phyloP scores from a whole-genome alignment of 148 eudicot genomes.

The Dysphania ambrosioides region DNA sequence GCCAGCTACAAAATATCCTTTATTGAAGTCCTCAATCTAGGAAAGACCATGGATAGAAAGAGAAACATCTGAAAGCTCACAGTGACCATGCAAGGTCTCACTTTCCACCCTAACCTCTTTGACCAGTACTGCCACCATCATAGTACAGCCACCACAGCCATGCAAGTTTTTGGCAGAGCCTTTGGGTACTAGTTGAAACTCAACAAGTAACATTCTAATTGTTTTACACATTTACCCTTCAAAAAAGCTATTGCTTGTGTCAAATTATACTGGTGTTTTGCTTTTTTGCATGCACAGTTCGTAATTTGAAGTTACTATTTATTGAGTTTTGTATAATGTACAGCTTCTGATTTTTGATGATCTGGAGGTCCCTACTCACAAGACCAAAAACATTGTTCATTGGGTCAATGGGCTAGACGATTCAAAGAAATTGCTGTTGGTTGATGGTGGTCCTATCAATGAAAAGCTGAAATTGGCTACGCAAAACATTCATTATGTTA shows the following conservation, averaged over 20 bases:
- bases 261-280: not conserved
- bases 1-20: too few relatives aligned
- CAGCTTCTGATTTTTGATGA: slow-evolving; percentile 84
- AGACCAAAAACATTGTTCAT: slow-evolving; percentile 87
- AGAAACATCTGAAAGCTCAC: not conserved
- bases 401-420: slow-evolving; percentile 65
- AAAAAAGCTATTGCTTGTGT: not conserved
- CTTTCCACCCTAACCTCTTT: not conserved
- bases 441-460: slow-evolving; percentile 70
- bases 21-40: too few relatives aligned
- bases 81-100: not conserved
- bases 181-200: too few relatives aligned
- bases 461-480: slow-evolving; percentile 86
- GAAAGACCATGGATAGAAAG: not conserved
- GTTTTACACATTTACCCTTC: too few relatives aligned
- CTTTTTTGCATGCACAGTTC: too few relatives aligned
- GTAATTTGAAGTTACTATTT: not conserved
- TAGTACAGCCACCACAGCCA: too few relatives aligned
- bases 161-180: too few relatives aligned
- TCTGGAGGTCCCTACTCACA: slow-evolving; percentile 78
- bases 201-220: too few relatives aligned
- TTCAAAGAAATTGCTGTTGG: slow-evolving; percentile 72
- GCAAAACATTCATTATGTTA: slow-evolving; percentile 74
- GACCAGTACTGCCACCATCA: too few relatives aligned
- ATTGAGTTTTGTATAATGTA: not conserved